Conservation (phyloP, 805 yeast genomes). For the Teunomyces aglyptinius region DNA sequence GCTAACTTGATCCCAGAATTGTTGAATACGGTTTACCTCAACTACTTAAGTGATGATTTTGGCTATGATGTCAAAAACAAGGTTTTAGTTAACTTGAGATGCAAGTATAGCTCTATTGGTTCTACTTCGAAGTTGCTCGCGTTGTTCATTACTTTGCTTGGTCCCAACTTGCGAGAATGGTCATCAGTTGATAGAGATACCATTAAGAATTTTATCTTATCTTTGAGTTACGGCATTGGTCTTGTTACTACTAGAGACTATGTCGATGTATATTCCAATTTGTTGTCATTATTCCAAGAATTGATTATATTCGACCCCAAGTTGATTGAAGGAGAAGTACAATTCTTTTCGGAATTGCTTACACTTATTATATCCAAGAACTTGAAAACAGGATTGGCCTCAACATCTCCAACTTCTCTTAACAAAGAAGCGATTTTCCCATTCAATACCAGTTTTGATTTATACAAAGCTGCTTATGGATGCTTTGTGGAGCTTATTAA, state of each 20-base stretch:
- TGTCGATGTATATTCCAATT: slow-evolving; percentile 18
- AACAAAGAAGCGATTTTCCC: slow-evolving; percentile 44
- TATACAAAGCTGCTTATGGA: slow-evolving; percentile 47
- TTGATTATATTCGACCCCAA: slow-evolving; percentile 37
- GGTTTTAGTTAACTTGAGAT: slow-evolving; percentile 33
- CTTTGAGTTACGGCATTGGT: slow-evolving; percentile 34
- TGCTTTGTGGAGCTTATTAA: slow-evolving; percentile 61
- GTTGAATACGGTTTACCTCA: slow-evolving; percentile 23
- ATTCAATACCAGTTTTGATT: slow-evolving; percentile 38
- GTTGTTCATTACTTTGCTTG: slow-evolving; percentile 33
- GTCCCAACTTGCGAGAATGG: slow-evolving; percentile 34
- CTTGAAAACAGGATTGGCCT: slow-evolving; percentile 33
- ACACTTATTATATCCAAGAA: slow-evolving; percentile 32
- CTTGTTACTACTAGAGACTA: slow-evolving; percentile 25
- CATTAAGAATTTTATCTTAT: slow-evolving; percentile 26
- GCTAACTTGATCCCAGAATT: slow-evolving; percentile 43
- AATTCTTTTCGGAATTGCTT: slow-evolving; percentile 27
- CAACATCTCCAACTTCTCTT: slow-evolving; percentile 37
- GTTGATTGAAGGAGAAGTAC: slow-evolving; percentile 31
- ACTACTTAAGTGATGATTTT: slow-evolving; percentile 36
- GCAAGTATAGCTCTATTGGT: slow-evolving; percentile 30
- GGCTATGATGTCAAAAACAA: slow-evolving; percentile 35
- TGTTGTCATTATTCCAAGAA: slow-evolving; percentile 34
- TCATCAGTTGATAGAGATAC: slow-evolving; percentile 16
- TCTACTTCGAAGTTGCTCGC: slow-evolving; percentile 25